Percentiles rank a stretch among this genome's conserved stretches.
These are phyloP conservation scores for Hippophae gyantsensis DNA, from an alignment of 306 rosid genomes.

Conservation along the genomic window DNA sequence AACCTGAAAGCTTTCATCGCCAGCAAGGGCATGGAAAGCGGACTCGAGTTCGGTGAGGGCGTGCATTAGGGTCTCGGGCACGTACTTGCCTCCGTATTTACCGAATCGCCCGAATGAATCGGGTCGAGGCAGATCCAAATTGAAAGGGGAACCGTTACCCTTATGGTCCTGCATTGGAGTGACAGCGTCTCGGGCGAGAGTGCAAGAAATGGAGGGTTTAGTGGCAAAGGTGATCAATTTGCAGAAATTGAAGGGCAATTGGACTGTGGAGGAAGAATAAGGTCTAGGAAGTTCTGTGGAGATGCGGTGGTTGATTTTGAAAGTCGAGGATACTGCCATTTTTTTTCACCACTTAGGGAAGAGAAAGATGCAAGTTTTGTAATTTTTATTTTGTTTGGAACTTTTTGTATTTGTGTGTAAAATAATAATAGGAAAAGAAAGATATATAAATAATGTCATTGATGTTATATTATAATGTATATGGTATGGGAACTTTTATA, in stretches of 20 bases:
- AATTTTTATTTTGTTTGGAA: too few species aligned
- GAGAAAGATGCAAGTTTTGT: neutral
- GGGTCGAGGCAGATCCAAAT: slow-evolving; percentile 36
- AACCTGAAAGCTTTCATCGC: slow-evolving; percentile 76
- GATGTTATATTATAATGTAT: too few species aligned
- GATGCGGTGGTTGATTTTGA: slow-evolving; percentile 18
- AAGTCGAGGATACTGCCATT: neutral
- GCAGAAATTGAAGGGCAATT: slow-evolving; percentile 21
- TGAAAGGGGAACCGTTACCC: slow-evolving; percentile 15
- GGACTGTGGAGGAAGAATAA: slow-evolving; percentile 23
- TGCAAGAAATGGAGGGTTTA: slow-evolving; percentile 33
- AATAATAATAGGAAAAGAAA: too few species aligned
- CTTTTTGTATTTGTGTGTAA: too few species aligned
- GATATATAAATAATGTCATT: too few species aligned
- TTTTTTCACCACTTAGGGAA: neutral
- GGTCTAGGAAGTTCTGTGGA: slow-evolving; percentile 18
- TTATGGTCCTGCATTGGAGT: slow-evolving; percentile 24
- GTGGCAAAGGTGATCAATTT: slow-evolving; percentile 27
- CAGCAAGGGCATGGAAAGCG: slow-evolving; percentile 57
- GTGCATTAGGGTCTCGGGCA: slow-evolving; percentile 87
- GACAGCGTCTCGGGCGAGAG: slow-evolving; percentile 33
- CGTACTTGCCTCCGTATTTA: slow-evolving; percentile 82
- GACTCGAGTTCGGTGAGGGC: slow-evolving; percentile 82
- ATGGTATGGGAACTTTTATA: too few species aligned
- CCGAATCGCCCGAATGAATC: slow-evolving; percentile 91